Base-by-base conservation (phyloP, 78 protist genomes). In the Polysphondylium violaceum region DNA sequence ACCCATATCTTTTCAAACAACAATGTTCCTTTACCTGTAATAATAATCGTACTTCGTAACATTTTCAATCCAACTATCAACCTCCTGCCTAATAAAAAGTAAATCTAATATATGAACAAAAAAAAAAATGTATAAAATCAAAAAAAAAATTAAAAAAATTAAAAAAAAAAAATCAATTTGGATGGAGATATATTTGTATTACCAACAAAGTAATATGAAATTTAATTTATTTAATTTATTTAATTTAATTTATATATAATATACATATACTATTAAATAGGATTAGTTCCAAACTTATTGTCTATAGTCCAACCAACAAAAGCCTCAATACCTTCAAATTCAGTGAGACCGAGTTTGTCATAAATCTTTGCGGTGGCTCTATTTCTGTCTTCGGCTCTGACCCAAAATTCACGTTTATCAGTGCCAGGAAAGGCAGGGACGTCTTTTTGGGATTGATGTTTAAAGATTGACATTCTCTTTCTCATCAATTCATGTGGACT, bases 361-460 rank as follows among this genome's bases (percentile, higher is more conserved):
- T 74, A 68, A 16, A 90, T 73, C 23, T 76, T 79, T 12, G 94
- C 94, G 2, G 94, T 90, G 43, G 25, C 67, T 40, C 78, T 76
- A 89, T 95, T 95, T 17, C 97, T 17, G 27, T 73, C 95, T 44
- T 76, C 90, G 21, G 97, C 95, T 23, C 97, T 73, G 6, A 94
- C 81, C 96, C 96, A 95, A 67, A 95, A 95, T 76, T 95, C 97
- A 31, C 97, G 58, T 47, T 75, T 53, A 59, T 95, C 97, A 23
- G 86, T 69, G 2, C 97, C 97, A 7, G 97, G 96, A 64, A 95
- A 95, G 6, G 95, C 76, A 23, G 96, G 95, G 3, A 65, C 56
- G 88, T 95, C 96, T 86, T 95, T 95, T 81, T 95, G 97, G 29
- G 93, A 76, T 76, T 95, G 95, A 81, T 95, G 97, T 53, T 75